Evolutionary conservation across 768 basidiomycete species (phyloP), one percentile per base, ranked within the genome.

Genomic region (Chlorophyllum brunneum): DNA sequence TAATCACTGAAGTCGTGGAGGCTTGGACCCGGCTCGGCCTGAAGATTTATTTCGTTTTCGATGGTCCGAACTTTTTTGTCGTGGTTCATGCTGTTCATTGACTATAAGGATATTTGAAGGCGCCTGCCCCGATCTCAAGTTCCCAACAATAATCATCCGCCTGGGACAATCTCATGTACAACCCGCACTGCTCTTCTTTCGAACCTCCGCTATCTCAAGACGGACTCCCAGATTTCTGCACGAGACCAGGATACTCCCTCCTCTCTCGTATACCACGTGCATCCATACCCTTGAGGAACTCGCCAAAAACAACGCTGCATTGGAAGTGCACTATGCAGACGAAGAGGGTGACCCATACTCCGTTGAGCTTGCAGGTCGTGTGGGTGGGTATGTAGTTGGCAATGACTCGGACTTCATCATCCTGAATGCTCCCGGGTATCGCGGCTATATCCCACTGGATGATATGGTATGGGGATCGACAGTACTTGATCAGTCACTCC

Each of bases 351-450:
- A 92, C 64, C 86, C 88, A 2, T 90, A 81, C 59, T 83, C 86
- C n/a, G 89, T 92, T 5, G 89, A 89, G 58, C 74, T 93, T 6
- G 91, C 91, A 8, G 89, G 82, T 11, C 76, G 79, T 42, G 66
- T 91, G 9, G 75, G 78, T 7, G 91, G 80, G 29, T 92, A 85
- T 58, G 88, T 93, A 40, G 75, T 83, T 0, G 88, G 85, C 20
- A 82, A 76, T 54, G 91, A 93, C 70, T 92, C 89, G 2, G 91
- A 93, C 64, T 93, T 87, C 56, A 82, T 88, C 43, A 76, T 93
- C 48, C 68, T 91, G 47, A 88, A 88, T 59, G 72, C 82, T 10
- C 86, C 85, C 29, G 86, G 82, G 8, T 92, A 92, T 64, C 72
- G 70, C 44, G 91, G 91, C 16, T 93, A 87, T 59, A 81, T 92